These are phyloP conservation scores for Austroboletus niveus DNA, from an alignment of 1,284 basidiomycete species.

Conservation along the genomic window DNA sequence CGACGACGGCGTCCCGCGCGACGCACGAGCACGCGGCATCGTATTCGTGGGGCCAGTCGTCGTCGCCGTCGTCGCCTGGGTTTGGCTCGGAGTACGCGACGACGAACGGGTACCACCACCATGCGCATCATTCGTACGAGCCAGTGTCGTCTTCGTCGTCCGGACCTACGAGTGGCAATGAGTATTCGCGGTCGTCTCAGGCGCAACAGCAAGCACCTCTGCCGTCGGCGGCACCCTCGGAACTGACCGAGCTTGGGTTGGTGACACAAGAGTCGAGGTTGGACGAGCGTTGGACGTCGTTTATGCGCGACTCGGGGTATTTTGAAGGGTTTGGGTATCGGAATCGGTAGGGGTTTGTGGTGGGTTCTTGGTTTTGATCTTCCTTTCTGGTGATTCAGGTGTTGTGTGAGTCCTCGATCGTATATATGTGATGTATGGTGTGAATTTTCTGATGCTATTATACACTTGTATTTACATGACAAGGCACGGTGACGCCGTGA, in stretches of 20 bases:
- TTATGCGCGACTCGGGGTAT: constrained; percentile 55
- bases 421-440: too few species aligned
- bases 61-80: constrained; percentile 3
- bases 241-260: constrained; percentile 51
- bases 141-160: not conserved
- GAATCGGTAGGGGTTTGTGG: constrained; percentile 12
- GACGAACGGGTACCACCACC: not conserved
- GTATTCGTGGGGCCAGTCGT: constrained; percentile 15
- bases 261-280: constrained; percentile 52
- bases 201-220: not conserved
- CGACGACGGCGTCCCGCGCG: not conserved
- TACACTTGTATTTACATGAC: too few species aligned
- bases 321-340: constrained; percentile 34
- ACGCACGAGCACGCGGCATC: constrained; percentile 14
- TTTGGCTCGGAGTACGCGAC: constrained; percentile 10
- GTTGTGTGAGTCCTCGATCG: too few species aligned
- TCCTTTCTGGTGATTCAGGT: too few species aligned
- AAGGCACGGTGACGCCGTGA: too few species aligned
- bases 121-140: not conserved
- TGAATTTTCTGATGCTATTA: too few species aligned
- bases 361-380: too few species aligned
- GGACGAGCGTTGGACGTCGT: constrained; percentile 57
- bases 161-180: constrained; percentile 5
- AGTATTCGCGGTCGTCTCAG: constrained; percentile 10
- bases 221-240: constrained; percentile 29